Evolutionary conservation across 352 stramenopile genomes (phyloP).

Genomic region (Globisporangium cylindrosporum): DNA sequence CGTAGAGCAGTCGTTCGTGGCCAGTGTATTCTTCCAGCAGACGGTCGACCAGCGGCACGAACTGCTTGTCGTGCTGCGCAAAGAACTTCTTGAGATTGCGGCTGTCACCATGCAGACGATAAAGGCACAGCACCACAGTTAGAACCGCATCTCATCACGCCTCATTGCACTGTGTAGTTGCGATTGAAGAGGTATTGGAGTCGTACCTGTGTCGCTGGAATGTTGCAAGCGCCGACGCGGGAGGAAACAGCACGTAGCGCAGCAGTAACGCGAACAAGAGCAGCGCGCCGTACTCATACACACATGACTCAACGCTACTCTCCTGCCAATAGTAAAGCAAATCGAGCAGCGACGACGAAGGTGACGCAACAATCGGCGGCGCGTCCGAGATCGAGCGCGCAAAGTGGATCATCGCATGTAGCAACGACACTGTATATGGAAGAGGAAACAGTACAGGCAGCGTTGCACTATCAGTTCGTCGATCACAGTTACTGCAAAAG

Average conservation of each 20-base stretch:
- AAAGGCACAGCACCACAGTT: neutral
- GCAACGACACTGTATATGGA: conserved; percentile 8
- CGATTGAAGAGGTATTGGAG: neutral
- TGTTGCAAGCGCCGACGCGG: conserved; percentile 30
- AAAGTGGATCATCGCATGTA: conserved; percentile 23
- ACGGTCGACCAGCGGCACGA: conserved; percentile 32
- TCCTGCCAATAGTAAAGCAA: conserved; percentile 12
- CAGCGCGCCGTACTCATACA: conserved; percentile 29
- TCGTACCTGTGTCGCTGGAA: conserved; percentile 34
- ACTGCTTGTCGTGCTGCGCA: conserved; percentile 39
- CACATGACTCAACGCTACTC: conserved; percentile 5
- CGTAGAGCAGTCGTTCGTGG: conserved; percentile 54
- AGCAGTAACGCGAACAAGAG: conserved; percentile 33
- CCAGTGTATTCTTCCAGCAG: conserved; percentile 51
- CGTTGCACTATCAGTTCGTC: neutral
- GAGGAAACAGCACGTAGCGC: conserved; percentile 36
- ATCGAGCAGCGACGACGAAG: neutral
- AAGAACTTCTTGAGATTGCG: conserved; percentile 46
- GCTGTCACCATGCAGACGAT: neutral
- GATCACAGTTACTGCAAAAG: neutral
- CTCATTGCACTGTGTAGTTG: neutral
- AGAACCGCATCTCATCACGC: neutral
- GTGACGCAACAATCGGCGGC: conserved; percentile 10
- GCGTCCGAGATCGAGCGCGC: conserved; percentile 5
- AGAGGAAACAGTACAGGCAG: neutral